Evolutionary conservation across 768 basidiomycete species (phyloP), one percentile per base, ranked within the genome.

Genomic region (Hericium erinaceus): DNA sequence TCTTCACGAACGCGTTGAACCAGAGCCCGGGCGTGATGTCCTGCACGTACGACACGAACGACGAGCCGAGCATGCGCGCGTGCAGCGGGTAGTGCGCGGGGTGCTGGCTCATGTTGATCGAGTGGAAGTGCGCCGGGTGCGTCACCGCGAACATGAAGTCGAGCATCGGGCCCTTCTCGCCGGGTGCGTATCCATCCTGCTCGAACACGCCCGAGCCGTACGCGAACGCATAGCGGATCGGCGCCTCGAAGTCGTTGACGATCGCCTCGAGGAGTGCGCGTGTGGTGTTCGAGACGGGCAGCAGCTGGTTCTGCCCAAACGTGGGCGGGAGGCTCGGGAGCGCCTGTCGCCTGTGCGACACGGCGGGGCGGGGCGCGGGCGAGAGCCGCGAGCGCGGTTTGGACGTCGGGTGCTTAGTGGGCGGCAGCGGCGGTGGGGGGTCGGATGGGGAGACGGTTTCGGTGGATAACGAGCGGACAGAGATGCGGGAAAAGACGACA

Each of bases 141-240:
- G 92, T 91, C 48, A 98, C 95, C 0, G 94, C 95, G 69, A 99
- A 92, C 70, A 99, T 82, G 65, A 98, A 97, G 72, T 99, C 97
- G 20, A 98, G 80, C 89, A 98, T 91, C 0, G 94, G 94, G 46
- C 65, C 69, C 16, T 74, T 70, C 12, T 65, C 65, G 20, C 67
- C 66, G 51, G 62, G 64, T 28, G 63, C 64, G 64, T 95, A 90
- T 16, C 95, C 91, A 56, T 86, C 85, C 71, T 99, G 97, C 66
- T 90, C 83, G 64, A 97, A 97, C 2, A 98, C 94, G 0, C 95
- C 97, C 2, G 89, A 92, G 12, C 97, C 97, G 67, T 98, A 99
- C 0, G 97, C 97, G 67, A 98, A 94, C 0, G 95, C 97, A 75
- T 95, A 98, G 20, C 95, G 85, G 52, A 98, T 89, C 10, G 95